Conservation (phyloP, 2,329 filamentous ascomycete genomes). For the Dothidotthia symphoricarpi region DNA sequence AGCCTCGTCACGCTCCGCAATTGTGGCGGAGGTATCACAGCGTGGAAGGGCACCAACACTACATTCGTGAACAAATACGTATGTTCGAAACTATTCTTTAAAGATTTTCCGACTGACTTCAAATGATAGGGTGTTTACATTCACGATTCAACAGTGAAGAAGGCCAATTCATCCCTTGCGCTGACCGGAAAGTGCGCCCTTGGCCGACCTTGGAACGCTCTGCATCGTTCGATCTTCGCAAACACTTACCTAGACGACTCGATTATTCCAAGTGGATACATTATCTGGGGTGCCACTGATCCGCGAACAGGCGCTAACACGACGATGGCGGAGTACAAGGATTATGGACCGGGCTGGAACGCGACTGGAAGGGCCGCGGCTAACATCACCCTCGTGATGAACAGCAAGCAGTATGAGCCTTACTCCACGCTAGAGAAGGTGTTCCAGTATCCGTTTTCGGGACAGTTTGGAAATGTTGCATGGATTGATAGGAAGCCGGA, state of each 20-base stretch:
- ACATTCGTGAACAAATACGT: slow-evolving; percentile 63
- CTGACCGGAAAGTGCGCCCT: slow-evolving; percentile 53
- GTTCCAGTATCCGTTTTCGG: slow-evolving; percentile 39
- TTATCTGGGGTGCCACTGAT: slow-evolving; percentile 50
- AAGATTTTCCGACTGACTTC: too few species aligned
- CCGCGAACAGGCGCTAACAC: slow-evolving; percentile 45
- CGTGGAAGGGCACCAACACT: slow-evolving; percentile 68
- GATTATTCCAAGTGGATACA: slow-evolving; percentile 56
- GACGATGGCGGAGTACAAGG: slow-evolving; percentile 57
- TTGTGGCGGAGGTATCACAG: slow-evolving; percentile 66
- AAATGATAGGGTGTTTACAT: slow-evolving; percentile 58
- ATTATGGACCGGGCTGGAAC: slow-evolving; percentile 56
- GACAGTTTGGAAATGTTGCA: slow-evolving; percentile 45
- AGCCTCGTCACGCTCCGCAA: slow-evolving; percentile 56
- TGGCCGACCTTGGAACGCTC: slow-evolving; percentile 62
- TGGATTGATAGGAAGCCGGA: slow-evolving; percentile 49
- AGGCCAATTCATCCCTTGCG: slow-evolving; percentile 52
- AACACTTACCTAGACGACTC: slow-evolving; percentile 56
- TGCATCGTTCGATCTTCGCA: slow-evolving; percentile 59
- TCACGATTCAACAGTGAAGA: slow-evolving; percentile 53
- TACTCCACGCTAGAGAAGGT: slow-evolving; percentile 26
- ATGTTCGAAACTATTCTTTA: too few species aligned
- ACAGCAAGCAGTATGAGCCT: slow-evolving; percentile 31
- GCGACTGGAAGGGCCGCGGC: slow-evolving; percentile 45
- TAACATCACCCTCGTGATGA: slow-evolving; percentile 51